Conservation (phyloP, 1,139 yeast genomes). For the Sugiyamaella japonica region DNA sequence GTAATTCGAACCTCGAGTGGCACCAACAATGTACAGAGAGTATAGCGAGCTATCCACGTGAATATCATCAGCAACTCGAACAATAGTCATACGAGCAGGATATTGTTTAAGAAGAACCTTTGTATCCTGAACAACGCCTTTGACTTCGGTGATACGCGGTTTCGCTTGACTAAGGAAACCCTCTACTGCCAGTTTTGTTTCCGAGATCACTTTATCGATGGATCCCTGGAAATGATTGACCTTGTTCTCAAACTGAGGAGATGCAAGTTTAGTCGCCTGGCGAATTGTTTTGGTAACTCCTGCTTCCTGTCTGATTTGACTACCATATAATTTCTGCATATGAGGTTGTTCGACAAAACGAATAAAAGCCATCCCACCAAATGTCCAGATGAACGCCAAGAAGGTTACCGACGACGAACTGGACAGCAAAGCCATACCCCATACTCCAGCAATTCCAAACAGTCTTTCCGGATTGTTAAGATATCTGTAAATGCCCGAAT, state of each 20-base stretch:
- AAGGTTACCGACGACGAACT: constrained; percentile 58
- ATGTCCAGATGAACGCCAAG: constrained; percentile 67
- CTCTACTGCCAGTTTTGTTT: constrained; percentile 40
- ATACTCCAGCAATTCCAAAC: constrained; percentile 78
- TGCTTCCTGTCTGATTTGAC: constrained; percentile 48
- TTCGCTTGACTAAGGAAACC: constrained; percentile 38
- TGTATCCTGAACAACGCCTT: constrained; percentile 38
- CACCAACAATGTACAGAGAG: constrained; percentile 27
- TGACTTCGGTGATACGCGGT: constrained; percentile 35
- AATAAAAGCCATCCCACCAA: constrained; percentile 64
- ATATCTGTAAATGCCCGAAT: constrained; percentile 82
- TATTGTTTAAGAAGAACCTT: constrained; percentile 39
- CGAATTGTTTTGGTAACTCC: constrained; percentile 69
- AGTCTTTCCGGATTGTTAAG: constrained; percentile 83
- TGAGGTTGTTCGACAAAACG: constrained; percentile 78
- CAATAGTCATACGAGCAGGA: constrained; percentile 41
- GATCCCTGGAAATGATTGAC: constrained; percentile 40
- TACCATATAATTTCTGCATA: constrained; percentile 77
- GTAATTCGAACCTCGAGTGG: constrained; percentile 12
- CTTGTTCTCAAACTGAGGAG: constrained; percentile 36
- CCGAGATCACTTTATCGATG: constrained; percentile 42
- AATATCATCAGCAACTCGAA: constrained; percentile 37
- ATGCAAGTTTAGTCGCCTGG: constrained; percentile 39
- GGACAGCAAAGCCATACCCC: constrained; percentile 71
- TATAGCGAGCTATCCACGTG: constrained; percentile 34